phyloP scores from a whole-genome alignment of 2,329 filamentous ascomycete species.

The Lomentospora prolificans region DNA sequence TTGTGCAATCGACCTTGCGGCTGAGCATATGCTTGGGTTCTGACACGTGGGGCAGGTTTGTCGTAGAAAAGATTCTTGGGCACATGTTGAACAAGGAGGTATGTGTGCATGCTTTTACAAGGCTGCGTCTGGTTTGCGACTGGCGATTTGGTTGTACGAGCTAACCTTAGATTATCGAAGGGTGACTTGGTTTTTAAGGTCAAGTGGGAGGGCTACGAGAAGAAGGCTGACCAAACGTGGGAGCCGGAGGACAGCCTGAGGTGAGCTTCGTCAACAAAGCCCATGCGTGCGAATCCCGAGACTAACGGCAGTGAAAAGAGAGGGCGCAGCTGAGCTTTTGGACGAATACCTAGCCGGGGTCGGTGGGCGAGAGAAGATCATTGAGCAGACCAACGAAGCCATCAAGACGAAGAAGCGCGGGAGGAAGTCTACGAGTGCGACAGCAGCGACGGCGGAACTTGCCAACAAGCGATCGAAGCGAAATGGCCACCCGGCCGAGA shows the following conservation, averaged over 20 bases:
- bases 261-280: slow-evolving; percentile 29
- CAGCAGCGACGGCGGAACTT: slow-evolving; percentile 23
- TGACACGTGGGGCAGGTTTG: slow-evolving; percentile 38
- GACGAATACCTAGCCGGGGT: slow-evolving; percentile 52
- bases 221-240: slow-evolving; percentile 64
- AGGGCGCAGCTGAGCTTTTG: slow-evolving; percentile 50
- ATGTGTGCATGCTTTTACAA: slow-evolving; percentile 14
- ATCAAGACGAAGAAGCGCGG: slow-evolving; percentile 48
- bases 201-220: slow-evolving; percentile 73
- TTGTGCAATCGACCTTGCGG: no score
- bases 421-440: slow-evolving; percentile 23
- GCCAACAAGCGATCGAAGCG: slow-evolving; percentile 27
- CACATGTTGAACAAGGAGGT: slow-evolving; percentile 54
- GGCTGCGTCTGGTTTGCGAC: neutral
- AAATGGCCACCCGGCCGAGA: slow-evolving; percentile 37
- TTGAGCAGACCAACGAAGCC: slow-evolving; percentile 39
- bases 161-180: slow-evolving; percentile 18
- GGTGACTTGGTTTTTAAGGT: slow-evolving; percentile 54
- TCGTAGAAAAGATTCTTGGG: slow-evolving; percentile 63
- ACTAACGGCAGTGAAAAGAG: no score
- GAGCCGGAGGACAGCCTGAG: slow-evolving; percentile 63
- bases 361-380: slow-evolving; percentile 52
- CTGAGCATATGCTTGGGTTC: neutral
- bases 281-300: neutral
- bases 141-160: slow-evolving; percentile 3